Evolutionary conservation across 1,284 basidiomycete species (phyloP), one percentile per base, ranked within the genome.

Genomic region (Paramarasmius palmivorus): DNA sequence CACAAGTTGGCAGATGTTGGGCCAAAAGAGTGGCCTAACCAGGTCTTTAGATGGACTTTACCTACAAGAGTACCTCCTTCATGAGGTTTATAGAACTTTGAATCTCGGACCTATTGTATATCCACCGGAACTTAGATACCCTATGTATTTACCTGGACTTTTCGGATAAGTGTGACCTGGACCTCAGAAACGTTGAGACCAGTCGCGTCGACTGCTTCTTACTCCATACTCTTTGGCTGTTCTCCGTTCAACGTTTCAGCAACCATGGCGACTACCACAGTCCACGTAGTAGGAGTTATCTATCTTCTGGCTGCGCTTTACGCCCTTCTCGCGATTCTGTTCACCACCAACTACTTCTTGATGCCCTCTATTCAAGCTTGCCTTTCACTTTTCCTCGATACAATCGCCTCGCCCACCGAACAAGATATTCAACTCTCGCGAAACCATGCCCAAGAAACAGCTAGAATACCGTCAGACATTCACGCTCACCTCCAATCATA

Each of bases 281-380:
- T 23, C 25, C 25, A 26, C 26, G 8, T 46, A 5, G 25, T 40
- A 38, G 35, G 55, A 42, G 35, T 41, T 37, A 39, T 57, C 15
- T 56, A 62, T 42, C 49, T 57, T 32, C 44, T 57, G 20, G 40
- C 54, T 19, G 39, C 47, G 34, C 25, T 63, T 36, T 75, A 76
- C 52, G 49, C 67, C 9, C 46, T 54, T 41, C 45, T 66, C 37
- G 66, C 72, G 23, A 57, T 73, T 39, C 48, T 70, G 23, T 73
- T 71, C 55, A 68, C 73, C 6, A 67, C 73, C 2, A 64, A 64
- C 40, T 66, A 59, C 51, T 53, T 74, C 38, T 36, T 67, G 34
- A 53, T 60, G 34, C 58, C 45, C n/a, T 59, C 63, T 49, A 42
- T 62, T 7, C 48, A 59, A 29, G 56, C 51, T 47, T 55, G 56